A percentile compares a stretch with the other conserved stretches of the same genome.
Evolutionary conservation across 805 yeast genomes (phyloP).

Genomic region (Kluyveromyces aestuarii): DNA sequence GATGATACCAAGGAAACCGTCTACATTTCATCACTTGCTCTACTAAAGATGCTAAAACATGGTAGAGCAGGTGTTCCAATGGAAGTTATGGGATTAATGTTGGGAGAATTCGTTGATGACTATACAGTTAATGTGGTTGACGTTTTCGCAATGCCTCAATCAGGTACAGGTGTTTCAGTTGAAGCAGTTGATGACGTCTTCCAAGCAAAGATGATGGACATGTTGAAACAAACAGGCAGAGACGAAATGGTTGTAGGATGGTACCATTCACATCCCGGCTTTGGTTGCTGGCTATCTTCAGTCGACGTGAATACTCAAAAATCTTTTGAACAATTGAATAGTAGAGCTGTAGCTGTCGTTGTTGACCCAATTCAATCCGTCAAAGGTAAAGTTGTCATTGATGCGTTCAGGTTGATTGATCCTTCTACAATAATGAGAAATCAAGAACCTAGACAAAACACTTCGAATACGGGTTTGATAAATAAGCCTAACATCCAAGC

Average conservation of each 20-base stretch:
- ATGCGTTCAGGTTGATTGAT: conserved; percentile 92
- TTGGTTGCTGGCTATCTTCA: conserved; percentile 98
- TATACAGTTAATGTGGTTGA: conserved; percentile 95
- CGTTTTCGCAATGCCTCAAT: conserved; percentile 99
- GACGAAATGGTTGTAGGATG: conserved; percentile 99
- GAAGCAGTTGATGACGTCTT: conserved; percentile 99
- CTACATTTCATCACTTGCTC: conserved; percentile 88
- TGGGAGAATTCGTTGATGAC: conserved; percentile 96
- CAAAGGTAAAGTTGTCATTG: conserved; percentile 97
- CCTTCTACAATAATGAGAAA: conserved; percentile 86
- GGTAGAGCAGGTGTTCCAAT: conserved; percentile 89
- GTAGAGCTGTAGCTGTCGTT: conserved; percentile 96
- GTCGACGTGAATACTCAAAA: conserved; percentile 98
- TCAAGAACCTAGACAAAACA: conserved; percentile 95
- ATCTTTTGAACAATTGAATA: conserved; percentile 91
- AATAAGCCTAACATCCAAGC: conserved; percentile 97
- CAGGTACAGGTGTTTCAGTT: conserved; percentile 96
- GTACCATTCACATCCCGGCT: conserved; percentile 99
- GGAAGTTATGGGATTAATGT: conserved; percentile 95
- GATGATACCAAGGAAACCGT: conserved; percentile 96
- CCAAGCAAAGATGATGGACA: conserved; percentile 99
- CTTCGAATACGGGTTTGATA: conserved; percentile 89
- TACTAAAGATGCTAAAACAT: conserved; percentile 93
- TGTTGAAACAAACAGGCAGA: conserved; percentile 98
- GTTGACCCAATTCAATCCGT: conserved; percentile 98